Evolutionary conservation across 441 rosid genomes (phyloP).

Genomic region (Cnidoscolus chayamansa): DNA sequence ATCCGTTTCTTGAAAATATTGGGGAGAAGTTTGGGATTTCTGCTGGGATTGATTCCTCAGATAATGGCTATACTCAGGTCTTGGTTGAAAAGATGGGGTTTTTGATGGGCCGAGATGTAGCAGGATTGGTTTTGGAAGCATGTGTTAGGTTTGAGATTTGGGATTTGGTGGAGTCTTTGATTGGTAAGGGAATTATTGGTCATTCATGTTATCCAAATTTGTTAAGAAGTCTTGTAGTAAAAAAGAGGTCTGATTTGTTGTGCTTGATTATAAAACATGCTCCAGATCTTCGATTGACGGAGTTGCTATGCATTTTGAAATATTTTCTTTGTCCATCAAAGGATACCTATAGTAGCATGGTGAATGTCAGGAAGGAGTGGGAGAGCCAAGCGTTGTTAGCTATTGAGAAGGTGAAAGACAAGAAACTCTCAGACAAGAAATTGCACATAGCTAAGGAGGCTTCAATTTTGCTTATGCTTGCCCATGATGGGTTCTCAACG

Average conservation of each 20-base stretch:
- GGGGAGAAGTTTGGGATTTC: conserved; percentile 37
- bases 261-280: conserved; percentile 57
- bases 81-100: conserved; percentile 48
- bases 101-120: conserved; percentile 51
- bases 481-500: conserved; percentile 63
- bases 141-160: conserved; percentile 57
- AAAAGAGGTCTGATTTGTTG: conserved; percentile 67
- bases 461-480: conserved; percentile 72
- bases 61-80: conserved; percentile 23
- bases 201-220: conserved; percentile 48
- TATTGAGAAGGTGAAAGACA: conserved; percentile 41
- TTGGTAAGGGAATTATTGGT: conserved; percentile 43
- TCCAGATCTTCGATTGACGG: conserved; percentile 54
- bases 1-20: conserved; percentile 52
- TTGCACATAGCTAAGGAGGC: conserved; percentile 54
- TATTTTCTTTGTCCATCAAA: conserved; percentile 67
- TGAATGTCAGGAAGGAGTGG: conserved; percentile 60
- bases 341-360: conserved; percentile 55
- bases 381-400: conserved; percentile 62
- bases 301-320: conserved; percentile 60
- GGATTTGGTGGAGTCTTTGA: conserved; percentile 60
- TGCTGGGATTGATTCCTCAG: conserved; percentile 28
- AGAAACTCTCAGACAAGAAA: conserved; percentile 35
- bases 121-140: conserved; percentile 62
- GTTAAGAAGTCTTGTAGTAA: conserved; percentile 45